Base-by-base conservation (phyloP, 2,329 filamentous ascomycete species). In the Oidium heveae region DNA sequence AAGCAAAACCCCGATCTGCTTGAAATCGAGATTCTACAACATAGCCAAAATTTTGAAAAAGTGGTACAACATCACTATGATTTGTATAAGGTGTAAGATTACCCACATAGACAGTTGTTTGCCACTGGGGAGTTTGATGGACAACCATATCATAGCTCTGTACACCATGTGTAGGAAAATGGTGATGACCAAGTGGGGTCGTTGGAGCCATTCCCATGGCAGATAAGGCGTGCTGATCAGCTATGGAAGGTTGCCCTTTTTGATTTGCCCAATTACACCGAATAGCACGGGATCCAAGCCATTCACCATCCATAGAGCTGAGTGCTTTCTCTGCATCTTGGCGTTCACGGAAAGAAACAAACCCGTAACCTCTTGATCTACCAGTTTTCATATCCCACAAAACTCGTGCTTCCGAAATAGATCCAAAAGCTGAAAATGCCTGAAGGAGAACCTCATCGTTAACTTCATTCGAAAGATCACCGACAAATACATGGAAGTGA, bases 381-480 rank as follows among this genome's bases (percentile, higher is more conserved):
- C 91, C 91, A 37, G 91, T 98, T 76, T 98, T 98, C 91, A 98
- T 98, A 68, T 98, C 91, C 91, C 91, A 98, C 91, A 98, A 98
- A 59, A 98, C 91, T 63, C 91, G 87, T 57, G 91, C 91, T 69
- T 98, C 91, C 2, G 91, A 98, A 52, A 98, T 88, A 13, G 81
- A 86, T 43, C 91, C 91, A 67, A 96, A 98, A 47, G 86, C 86
- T 51, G 86, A 93, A 70, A 98, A 98, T 13, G 91, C 91, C 69
- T 95, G 88, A 16, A 84, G 74, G 22, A 98, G 75, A 54, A 95
- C 79, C 65, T 98, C 91, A 63, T 98, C 91, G 63, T 98, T 98
- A 67, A 98, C 91, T 68, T 98, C 91, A 65, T 98, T 98, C 63
- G 88, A 95, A 55, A 98, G 71, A 66, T 98, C 91, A 58, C 91